Percentiles rank a stretch among this genome's conserved stretches.
Conservation (phyloP, 2,329 filamentous ascomycete species). For the Nakataea oryzae region DNA sequence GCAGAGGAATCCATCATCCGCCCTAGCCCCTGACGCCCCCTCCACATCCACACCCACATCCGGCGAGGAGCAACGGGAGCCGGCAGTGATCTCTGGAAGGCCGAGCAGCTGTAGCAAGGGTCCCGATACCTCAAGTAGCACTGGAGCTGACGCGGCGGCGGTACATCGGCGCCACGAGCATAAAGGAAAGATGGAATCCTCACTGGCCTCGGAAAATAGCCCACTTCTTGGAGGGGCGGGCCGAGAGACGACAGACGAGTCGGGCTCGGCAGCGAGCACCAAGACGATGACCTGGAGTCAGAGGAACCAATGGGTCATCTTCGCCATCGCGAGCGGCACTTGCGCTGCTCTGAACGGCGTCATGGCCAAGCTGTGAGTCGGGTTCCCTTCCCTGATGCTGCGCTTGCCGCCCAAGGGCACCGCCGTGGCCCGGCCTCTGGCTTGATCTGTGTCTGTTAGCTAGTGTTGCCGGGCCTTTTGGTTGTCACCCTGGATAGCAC, state of each 20-base stretch:
- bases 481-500: not conserved
- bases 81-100: not conserved
- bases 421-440: not conserved
- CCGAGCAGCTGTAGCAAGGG: not conserved
- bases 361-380: conserved; percentile 67
- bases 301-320: conserved; percentile 49
- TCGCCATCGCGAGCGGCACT: conserved; percentile 63
- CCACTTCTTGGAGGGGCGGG: not conserved
- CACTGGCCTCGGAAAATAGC: not conserved
- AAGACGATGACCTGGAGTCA: conserved; percentile 14
- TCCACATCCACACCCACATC: not conserved
- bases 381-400: too few relatives aligned
- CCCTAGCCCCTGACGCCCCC: not conserved
- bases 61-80: not conserved
- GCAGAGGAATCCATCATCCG: not conserved
- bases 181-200: not conserved
- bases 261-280: not conserved
- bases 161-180: not conserved
- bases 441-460: not conserved
- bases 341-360: conserved; percentile 76
- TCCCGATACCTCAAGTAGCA: not conserved
- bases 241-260: not conserved
- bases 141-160: not conserved
- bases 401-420: not conserved
- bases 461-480: not conserved